Evolutionary conservation across 148 eudicot species (phyloP).

Genomic region (Rhododendron williamsianum): DNA sequence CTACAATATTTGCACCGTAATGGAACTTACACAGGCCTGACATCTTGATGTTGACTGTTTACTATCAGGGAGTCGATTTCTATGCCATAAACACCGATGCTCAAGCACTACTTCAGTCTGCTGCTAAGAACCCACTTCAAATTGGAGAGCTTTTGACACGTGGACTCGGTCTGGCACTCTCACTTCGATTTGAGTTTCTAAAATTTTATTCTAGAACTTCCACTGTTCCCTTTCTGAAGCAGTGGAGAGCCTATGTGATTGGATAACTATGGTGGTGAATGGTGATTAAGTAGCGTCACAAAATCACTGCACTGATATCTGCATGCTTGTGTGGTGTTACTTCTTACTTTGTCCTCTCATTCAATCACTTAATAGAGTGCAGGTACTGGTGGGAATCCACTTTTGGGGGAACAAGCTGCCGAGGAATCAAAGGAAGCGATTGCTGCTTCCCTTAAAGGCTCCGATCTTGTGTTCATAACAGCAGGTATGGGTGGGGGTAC

Average conservation of each 20-base stretch:
- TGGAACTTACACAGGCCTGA: not conserved
- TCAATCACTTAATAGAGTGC: slow-evolving; percentile 29
- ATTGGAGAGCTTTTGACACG: slow-evolving; percentile 99
- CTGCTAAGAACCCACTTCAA: slow-evolving; percentile 87
- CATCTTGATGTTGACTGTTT: slow-evolving; percentile 10
- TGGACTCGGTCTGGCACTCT: slow-evolving; percentile 74
- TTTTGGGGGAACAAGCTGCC: slow-evolving; percentile 94
- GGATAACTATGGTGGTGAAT: not conserved
- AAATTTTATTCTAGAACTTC: not conserved
- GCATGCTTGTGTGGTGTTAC: not conserved
- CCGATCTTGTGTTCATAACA: slow-evolving; percentile 95
- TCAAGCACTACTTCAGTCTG: slow-evolving; percentile 80
- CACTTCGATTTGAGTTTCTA: not conserved
- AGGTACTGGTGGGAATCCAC: slow-evolving; percentile 98
- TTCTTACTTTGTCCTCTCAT: slow-evolving; percentile 10
- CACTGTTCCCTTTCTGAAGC: not conserved
- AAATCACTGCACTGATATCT: not conserved
- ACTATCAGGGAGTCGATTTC: slow-evolving; percentile 89
- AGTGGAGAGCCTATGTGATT: not conserved
- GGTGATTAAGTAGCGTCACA: not conserved
- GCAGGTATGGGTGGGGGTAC: slow-evolving; percentile 99
- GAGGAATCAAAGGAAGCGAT: slow-evolving; percentile 92
- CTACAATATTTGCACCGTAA: not conserved
- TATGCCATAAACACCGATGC: slow-evolving; percentile 98
- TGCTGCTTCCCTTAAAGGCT: slow-evolving; percentile 80